Evolutionary conservation across 2,329 filamentous ascomycete genomes (phyloP), one percentile per base, ranked within the genome.

Genomic region (Blastomyces silverae): DNA sequence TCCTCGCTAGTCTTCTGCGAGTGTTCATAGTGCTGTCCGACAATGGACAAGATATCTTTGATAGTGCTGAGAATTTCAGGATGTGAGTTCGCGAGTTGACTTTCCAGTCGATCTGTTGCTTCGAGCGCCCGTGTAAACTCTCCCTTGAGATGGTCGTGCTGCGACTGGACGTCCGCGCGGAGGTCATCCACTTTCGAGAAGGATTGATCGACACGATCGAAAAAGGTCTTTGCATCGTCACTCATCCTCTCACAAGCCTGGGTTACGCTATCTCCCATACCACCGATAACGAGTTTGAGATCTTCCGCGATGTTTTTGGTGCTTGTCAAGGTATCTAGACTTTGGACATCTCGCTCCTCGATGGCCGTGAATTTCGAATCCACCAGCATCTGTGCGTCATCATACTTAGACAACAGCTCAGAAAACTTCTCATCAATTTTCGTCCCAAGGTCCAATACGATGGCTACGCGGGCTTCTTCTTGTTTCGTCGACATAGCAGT

Each of bases 1-100:
- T 89, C 85, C 64, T 87, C 81, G 0, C 81, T 79, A 0, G 87
- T 84, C 56, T 84, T 83, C 76, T 92, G 91, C 17, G 91, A 89
- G 73, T 96, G 90, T 70, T 96, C 91, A 71, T 89, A 96, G 74
- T 97, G 92, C 73, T 95, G 86, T 31, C 87, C 89, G 64, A 96
- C 90, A 31, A 95, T 83, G 8, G 86, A 81, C 50, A 95, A 82
- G n/a, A 97, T 87, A 71, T 97, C 90, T 71, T 91, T 89, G 69
- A 99, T 85, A 0, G 90, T 86, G 63, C 93, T 88, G 65, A 97
- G 84, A 69, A 97, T 89, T 78, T 95, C 89, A 1, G 94, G 94
- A 70, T 97, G 89, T 69, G 89, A 89, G 74, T 97, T 92, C 10
- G 84, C 85, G 39, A 96, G 84, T 65, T 94, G 87, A 66, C 84